Conservation (phyloP, 1,139 yeast genomes). For the Kurtzmaniella natalensis region DNA sequence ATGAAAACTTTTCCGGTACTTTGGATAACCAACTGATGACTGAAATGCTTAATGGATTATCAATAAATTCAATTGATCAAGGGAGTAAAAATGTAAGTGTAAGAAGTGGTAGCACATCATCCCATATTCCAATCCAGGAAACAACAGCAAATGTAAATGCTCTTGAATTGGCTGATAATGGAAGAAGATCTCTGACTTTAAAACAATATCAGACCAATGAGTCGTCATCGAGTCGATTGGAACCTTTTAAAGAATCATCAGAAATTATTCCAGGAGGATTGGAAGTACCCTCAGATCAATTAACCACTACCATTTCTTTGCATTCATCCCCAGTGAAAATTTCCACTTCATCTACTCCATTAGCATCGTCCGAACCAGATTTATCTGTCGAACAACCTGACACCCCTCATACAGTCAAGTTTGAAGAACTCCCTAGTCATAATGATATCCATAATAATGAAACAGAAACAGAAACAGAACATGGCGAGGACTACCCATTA, state of each 20-base stretch:
- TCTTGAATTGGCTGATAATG: neutral
- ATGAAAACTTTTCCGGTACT: neutral
- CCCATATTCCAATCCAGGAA: neutral
- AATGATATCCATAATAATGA: neutral
- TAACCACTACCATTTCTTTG: too few species aligned
- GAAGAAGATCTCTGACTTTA: neutral
- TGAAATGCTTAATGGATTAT: neutral
- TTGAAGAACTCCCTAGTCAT: constrained; percentile 1
- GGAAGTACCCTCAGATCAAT: too few species aligned
- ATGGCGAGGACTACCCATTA: constrained; percentile 44
- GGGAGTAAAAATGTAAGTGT: neutral
- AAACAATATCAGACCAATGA: constrained; percentile 3
- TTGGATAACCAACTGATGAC: neutral
- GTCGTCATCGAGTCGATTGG: neutral
- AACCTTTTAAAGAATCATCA: neutral
- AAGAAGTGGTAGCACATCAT: too few species aligned
- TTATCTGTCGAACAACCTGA: constrained; percentile 3
- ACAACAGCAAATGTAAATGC: neutral
- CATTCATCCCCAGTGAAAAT: too few species aligned
- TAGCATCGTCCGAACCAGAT: neutral
- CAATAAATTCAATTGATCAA: neutral
- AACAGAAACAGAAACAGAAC: constrained; percentile 4
- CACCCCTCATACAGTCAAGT: neutral
- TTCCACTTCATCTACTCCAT: neutral
- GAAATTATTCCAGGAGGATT: too few species aligned